These are phyloP conservation scores for Fraxinus americana DNA, from an alignment of 257 asterid species.

Conservation along the genomic window DNA sequence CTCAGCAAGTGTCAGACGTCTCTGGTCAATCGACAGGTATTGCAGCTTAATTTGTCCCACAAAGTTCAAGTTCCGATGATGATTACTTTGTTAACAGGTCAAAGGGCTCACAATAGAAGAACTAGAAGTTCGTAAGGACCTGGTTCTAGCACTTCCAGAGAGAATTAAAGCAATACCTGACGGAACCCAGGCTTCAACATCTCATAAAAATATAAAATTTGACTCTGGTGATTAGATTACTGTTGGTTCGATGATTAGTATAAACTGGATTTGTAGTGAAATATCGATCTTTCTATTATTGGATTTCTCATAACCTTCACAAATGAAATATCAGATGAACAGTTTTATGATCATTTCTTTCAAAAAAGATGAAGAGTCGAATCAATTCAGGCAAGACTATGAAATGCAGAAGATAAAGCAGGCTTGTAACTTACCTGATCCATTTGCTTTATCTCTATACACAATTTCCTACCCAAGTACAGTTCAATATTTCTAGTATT, in stretches of 20 bases:
- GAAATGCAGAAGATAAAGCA: slow-evolving; percentile 88
- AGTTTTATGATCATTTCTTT: slow-evolving; percentile 50
- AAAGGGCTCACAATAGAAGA: slow-evolving; percentile 74
- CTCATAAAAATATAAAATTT: slow-evolving; percentile 60
- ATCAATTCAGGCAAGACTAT: slow-evolving; percentile 65
- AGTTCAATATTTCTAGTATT: slow-evolving; percentile 5
- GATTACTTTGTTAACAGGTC: slow-evolving; percentile 44
- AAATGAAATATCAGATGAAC: slow-evolving; percentile 48
- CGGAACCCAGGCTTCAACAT: slow-evolving; percentile 55
- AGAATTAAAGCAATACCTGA: slow-evolving; percentile 78
- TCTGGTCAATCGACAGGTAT: not conserved
- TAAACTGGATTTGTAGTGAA: not conserved
- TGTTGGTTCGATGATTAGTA: not conserved
- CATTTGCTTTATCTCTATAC: not conserved
- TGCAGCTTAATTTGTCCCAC: not conserved
- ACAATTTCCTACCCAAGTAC: not conserved
- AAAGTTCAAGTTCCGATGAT: slow-evolving; percentile 4
- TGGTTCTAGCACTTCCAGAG: slow-evolving; percentile 69
- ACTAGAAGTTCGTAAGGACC: slow-evolving; percentile 58
- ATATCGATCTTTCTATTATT: not conserved
- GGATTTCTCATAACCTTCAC: not conserved
- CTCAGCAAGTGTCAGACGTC: not conserved
- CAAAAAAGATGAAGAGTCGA: slow-evolving; percentile 65
- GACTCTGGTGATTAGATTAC: slow-evolving; percentile 53
- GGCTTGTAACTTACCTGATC: slow-evolving; percentile 59